A percentile compares a stretch with the other conserved stretches of the same genome.
Conservation (phyloP, 257 asterid species). For the Linaria vulgaris region DNA sequence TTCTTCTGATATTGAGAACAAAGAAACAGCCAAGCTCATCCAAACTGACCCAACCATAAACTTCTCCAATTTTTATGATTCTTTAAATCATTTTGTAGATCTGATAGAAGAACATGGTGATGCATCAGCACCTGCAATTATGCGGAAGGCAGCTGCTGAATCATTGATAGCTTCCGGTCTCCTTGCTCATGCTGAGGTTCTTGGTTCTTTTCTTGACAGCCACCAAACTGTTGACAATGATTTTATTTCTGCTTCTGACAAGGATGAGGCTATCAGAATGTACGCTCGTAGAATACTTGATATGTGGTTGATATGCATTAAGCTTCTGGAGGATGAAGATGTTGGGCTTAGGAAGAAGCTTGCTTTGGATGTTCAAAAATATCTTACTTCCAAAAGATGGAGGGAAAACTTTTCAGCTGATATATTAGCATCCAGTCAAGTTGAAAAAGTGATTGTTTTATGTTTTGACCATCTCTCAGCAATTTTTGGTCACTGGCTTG, state of each 20-base stretch:
- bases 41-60: slow-evolving; percentile 28
- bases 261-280: slow-evolving; percentile 39
- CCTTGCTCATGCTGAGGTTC: slow-evolving; percentile 49
- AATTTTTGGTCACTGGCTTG: slow-evolving; percentile 64
- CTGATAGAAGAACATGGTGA: slow-evolving; percentile 56
- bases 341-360: slow-evolving; percentile 63
- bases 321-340: slow-evolving; percentile 95
- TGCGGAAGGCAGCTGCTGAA: slow-evolving; percentile 87
- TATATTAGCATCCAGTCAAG: slow-evolving; percentile 61
- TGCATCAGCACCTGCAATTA: slow-evolving; percentile 72
- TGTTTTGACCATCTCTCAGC: slow-evolving; percentile 74
- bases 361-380: slow-evolving; percentile 72
- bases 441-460: slow-evolving; percentile 77
- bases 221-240: slow-evolving; percentile 33
- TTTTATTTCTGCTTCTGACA: slow-evolving; percentile 29
- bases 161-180: slow-evolving; percentile 82
- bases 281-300: slow-evolving; percentile 60
- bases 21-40: slow-evolving; percentile 27
- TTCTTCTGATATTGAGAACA: slow-evolving; percentile 32
- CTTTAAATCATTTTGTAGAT: slow-evolving; percentile 59
- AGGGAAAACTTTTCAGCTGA: slow-evolving; percentile 24
- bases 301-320: slow-evolving; percentile 71
- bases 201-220: slow-evolving; percentile 47
- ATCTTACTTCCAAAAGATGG: slow-evolving; percentile 31
- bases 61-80: slow-evolving; percentile 40